These are phyloP conservation scores for Nannochloris sp. DNA, from an alignment of 139 green algal species.

Conservation along the genomic window DNA sequence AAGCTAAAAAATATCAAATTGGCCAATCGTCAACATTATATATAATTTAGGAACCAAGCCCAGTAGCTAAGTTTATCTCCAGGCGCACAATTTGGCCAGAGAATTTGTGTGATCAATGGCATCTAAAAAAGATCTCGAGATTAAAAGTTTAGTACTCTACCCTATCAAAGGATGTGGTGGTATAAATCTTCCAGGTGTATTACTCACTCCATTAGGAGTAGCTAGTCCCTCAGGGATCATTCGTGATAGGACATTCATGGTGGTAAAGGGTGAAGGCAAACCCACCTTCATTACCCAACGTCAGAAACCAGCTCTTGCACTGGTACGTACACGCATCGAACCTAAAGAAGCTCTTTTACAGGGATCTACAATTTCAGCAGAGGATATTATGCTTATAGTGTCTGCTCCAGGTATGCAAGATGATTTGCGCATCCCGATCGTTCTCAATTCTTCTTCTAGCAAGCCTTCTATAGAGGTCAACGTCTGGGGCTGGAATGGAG, in stretches of 20 bases:
- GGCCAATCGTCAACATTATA: too few relatives aligned
- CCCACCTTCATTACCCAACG: constrained; percentile 46
- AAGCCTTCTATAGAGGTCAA: constrained; percentile 11
- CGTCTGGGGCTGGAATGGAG: constrained; percentile 67
- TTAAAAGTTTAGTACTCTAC: too few relatives aligned
- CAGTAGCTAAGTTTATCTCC: too few relatives aligned
- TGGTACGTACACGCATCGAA: neutral
- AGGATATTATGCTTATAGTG: constrained; percentile 11
- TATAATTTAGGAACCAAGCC: too few relatives aligned
- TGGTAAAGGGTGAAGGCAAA: constrained; percentile 29
- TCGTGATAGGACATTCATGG: constrained; percentile 54
- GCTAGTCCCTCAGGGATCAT: constrained; percentile 20
- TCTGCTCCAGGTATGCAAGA: constrained; percentile 17
- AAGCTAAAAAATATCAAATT: too few relatives aligned
- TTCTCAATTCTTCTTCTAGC: neutral
- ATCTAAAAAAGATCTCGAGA: too few relatives aligned
- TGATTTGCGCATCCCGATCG: neutral
- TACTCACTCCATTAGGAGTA: constrained; percentile 19
- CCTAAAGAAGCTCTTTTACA: constrained; percentile 7
- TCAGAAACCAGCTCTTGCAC: constrained; percentile 32
- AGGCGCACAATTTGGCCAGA: too few relatives aligned
- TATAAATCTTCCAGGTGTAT: constrained; percentile 2
- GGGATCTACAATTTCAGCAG: neutral
- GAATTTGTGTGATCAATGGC: too few relatives aligned
- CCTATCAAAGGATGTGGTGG: constrained; percentile 44